Conservation (phyloP, 2,329 filamentous ascomycete genomes). For the Botrytis cinerea region DNA sequence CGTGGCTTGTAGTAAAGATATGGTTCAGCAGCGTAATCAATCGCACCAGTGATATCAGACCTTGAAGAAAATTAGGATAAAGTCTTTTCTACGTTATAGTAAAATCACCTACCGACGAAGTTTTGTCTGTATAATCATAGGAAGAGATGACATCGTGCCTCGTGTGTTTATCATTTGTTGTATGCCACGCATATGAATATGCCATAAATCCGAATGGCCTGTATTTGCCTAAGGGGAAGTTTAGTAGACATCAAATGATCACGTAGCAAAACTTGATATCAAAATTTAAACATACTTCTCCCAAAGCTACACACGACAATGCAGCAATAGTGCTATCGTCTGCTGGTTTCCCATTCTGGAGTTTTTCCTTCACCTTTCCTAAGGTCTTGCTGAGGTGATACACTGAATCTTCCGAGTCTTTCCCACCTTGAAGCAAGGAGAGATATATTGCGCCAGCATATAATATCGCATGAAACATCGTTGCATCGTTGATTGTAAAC, state of each 20-base stretch:
- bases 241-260: background rate
- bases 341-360: background rate
- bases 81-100: background rate
- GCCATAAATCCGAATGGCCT: slow-evolving; percentile 31
- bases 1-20: slow-evolving; percentile 25
- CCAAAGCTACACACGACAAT: slow-evolving; percentile 34
- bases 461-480: slow-evolving; percentile 33
- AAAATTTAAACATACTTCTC: slow-evolving; percentile 27
- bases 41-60: slow-evolving; percentile 35
- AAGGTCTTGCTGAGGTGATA: slow-evolving; percentile 28
- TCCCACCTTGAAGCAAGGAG: slow-evolving; percentile 28
- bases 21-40: slow-evolving; percentile 32
- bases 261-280: background rate
- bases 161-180: slow-evolving; percentile 29
- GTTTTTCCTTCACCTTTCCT: slow-evolving; percentile 28
- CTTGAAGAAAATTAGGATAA: slow-evolving; percentile 19
- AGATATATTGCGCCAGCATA: slow-evolving; percentile 32
- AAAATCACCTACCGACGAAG: slow-evolving; percentile 28
- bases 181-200: slow-evolving; percentile 34
- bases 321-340: slow-evolving; percentile 17
- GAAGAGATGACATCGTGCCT: slow-evolving; percentile 23
- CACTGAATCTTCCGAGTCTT: slow-evolving; percentile 29
- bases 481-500: slow-evolving; percentile 32
- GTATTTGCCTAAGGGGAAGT: slow-evolving; percentile 26
- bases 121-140: slow-evolving; percentile 29